Conservation (phyloP, 1,284 basidiomycete species). For the Ganoderma multipileum region DNA sequence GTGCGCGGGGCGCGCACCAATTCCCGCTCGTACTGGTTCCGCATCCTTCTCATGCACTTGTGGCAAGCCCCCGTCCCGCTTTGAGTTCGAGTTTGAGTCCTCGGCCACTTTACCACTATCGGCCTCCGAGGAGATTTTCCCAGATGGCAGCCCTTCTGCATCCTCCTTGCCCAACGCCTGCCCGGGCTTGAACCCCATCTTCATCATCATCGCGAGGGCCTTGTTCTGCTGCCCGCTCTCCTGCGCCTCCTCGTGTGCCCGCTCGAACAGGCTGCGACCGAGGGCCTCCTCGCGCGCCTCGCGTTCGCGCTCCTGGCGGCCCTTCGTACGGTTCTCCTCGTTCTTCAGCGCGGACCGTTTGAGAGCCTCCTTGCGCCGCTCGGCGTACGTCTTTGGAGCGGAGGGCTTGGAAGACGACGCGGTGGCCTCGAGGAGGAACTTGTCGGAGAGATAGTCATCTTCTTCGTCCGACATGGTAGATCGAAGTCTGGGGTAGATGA, state of each 20-base stretch:
- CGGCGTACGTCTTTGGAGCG: constrained; percentile 65
- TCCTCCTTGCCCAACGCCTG: constrained; percentile 66
- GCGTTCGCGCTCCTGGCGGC: constrained; percentile 70
- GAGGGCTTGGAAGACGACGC: constrained; percentile 40
- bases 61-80: background rate
- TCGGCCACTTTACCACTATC: background rate
- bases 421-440: constrained; percentile 63
- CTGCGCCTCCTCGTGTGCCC: constrained; percentile 69
- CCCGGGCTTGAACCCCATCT: constrained; percentile 88
- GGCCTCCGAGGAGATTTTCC: background rate
- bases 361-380: constrained; percentile 69
- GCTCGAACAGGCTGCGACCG: constrained; percentile 78
- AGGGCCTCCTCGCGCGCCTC: constrained; percentile 80
- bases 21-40: constrained; percentile 24
- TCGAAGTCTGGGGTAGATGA: background rate
- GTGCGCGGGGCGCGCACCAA: constrained; percentile 21
- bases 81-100: background rate
- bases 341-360: constrained; percentile 64
- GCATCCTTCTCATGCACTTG: constrained; percentile 18
- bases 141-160: background rate
- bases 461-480: constrained; percentile 66
- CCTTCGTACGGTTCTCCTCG: constrained; percentile 68
- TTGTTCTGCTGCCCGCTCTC: constrained; percentile 58
- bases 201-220: constrained; percentile 86
- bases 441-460: constrained; percentile 87